Evolutionary conservation across 148 eudicot species (phyloP).

Genomic region (Silene uniflora): DNA sequence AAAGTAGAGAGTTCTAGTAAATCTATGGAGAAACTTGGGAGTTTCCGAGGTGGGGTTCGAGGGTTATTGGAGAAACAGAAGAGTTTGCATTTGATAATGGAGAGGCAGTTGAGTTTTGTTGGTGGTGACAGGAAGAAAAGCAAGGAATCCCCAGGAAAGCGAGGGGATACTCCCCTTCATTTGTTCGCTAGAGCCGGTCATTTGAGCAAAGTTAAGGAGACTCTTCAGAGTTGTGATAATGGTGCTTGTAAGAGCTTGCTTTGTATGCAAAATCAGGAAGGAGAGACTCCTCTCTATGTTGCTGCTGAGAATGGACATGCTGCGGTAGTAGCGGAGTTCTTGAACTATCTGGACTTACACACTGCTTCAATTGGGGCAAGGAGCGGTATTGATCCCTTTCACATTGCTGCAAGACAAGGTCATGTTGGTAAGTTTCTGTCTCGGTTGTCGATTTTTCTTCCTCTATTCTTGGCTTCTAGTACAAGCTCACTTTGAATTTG

Average conservation of each 20-base stretch:
- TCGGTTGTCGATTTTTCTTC: background rate
- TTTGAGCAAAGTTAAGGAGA: constrained; percentile 55
- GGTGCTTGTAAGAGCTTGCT: constrained; percentile 50
- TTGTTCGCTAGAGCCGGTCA: constrained; percentile 83
- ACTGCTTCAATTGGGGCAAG: constrained; percentile 70
- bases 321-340: constrained; percentile 51
- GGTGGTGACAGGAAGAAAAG: constrained; percentile 57
- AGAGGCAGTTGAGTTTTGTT: constrained; percentile 75
- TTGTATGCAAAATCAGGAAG: constrained; percentile 75
- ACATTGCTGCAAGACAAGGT: constrained; percentile 87
- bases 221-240: constrained; percentile 46
- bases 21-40: constrained; percentile 48
- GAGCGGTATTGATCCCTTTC: constrained; percentile 86
- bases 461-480: background rate
- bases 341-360: constrained; percentile 70
- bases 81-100: constrained; percentile 64
- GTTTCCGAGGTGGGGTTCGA: constrained; percentile 41
- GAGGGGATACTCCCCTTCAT: constrained; percentile 85
- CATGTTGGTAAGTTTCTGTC: constrained; percentile 65
- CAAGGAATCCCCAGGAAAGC: constrained; percentile 85
- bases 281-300: constrained; percentile 75
- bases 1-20: constrained; percentile 33
- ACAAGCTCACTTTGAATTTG: background rate
- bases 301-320: constrained; percentile 86
- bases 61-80: constrained; percentile 67